Percentiles rank a stretch among this genome's conserved stretches.
These are phyloP conservation scores for Brassica hybrid DNA, from an alignment of 441 rosid genomes.

Conservation along the genomic window DNA sequence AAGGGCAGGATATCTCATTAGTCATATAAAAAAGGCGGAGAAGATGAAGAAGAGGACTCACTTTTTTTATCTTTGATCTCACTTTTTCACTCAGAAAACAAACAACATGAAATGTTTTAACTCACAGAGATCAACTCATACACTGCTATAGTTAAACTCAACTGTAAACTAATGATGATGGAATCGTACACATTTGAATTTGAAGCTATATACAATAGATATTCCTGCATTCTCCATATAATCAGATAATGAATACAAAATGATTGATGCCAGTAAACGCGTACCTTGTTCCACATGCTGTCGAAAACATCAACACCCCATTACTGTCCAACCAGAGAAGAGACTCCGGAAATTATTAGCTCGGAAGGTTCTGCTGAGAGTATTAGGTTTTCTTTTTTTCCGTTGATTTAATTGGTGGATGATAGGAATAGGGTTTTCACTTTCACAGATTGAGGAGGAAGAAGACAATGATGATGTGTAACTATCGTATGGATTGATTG, in stretches of 20 bases:
- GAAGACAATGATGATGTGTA: constrained; percentile 16
- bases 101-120: background rate
- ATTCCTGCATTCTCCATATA: constrained; percentile 17
- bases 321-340: constrained; percentile 31
- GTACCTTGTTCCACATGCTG: too few relatives aligned
- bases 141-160: constrained; percentile 6
- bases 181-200: too few relatives aligned
- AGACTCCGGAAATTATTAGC: background rate
- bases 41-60: constrained; percentile 38
- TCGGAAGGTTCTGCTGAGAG: too few relatives aligned
- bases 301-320: constrained; percentile 92
- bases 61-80: constrained; percentile 99
- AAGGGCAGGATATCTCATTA: too few relatives aligned
- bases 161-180: too few relatives aligned
- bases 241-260: too few relatives aligned
- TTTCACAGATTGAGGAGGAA: background rate
- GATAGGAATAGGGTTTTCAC: constrained; percentile 25
- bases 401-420: background rate
- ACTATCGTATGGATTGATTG: constrained; percentile 21
- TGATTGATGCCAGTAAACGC: too few relatives aligned
- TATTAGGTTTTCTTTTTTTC: background rate
- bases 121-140: background rate
- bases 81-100: constrained; percentile 37
- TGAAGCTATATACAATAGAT: constrained; percentile 4
- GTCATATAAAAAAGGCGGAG: background rate